Conservation (phyloP, 1,284 basidiomycete genomes). For the Termitomyces sp. region DNA sequence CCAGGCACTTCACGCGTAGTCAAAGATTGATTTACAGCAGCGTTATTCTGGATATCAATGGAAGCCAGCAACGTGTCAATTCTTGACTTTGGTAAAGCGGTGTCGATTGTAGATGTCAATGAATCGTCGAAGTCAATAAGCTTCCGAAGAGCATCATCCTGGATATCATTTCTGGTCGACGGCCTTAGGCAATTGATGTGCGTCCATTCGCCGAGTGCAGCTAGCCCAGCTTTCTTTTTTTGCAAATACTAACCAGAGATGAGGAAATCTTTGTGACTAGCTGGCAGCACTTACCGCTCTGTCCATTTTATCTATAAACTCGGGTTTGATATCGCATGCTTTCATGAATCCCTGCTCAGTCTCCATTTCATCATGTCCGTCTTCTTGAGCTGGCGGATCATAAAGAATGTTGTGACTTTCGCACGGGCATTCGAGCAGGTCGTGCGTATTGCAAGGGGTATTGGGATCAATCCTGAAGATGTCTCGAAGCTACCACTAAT, state of each 20-base stretch:
- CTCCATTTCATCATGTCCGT: constrained; percentile 28
- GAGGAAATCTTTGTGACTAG: background rate
- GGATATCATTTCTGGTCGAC: constrained; percentile 43
- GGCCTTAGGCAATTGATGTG: constrained; percentile 72
- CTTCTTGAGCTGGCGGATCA: constrained; percentile 11
- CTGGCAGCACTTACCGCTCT: constrained; percentile 40
- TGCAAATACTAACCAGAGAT: constrained; percentile 48
- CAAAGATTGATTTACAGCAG: constrained; percentile 30
- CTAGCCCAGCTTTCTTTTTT: constrained; percentile 75
- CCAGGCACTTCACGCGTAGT: constrained; percentile 49
- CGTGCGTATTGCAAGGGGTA: constrained; percentile 89
- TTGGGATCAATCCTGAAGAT: constrained; percentile 84
- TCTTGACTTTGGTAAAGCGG: constrained; percentile 19
- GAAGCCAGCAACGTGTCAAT: constrained; percentile 34
- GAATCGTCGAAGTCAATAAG: constrained; percentile 39
- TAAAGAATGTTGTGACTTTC: constrained; percentile 24
- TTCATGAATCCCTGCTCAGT: constrained; percentile 54
- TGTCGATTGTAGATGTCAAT: constrained; percentile 17
- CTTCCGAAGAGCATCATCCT: constrained; percentile 58
- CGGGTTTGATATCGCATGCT: constrained; percentile 64
- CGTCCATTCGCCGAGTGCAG: constrained; percentile 82
- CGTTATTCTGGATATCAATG: constrained; percentile 42
- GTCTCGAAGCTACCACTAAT: constrained; percentile 62
- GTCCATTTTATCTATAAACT: constrained; percentile 46
- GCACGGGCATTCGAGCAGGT: constrained; percentile 76